These are phyloP conservation scores for Tolypocladium tundrense DNA, from an alignment of 2,329 filamentous ascomycete genomes.

Conservation along the genomic window DNA sequence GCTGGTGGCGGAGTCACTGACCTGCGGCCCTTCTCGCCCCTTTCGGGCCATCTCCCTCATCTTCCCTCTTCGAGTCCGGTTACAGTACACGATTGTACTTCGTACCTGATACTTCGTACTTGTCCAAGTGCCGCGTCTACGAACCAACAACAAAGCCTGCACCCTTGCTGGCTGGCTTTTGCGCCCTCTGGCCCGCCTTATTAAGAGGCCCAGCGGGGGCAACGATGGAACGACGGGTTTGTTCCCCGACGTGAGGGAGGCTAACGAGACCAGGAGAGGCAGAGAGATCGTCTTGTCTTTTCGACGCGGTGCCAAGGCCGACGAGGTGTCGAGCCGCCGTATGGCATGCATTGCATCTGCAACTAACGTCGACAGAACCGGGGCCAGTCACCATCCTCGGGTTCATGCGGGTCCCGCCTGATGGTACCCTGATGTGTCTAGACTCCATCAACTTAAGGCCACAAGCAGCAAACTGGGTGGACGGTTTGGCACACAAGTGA, in stretches of 20 bases:
- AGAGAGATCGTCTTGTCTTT: constrained; percentile 3
- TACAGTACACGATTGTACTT: neutral
- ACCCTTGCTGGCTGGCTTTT: constrained; percentile 7
- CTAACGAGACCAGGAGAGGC: neutral
- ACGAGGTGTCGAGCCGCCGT: neutral
- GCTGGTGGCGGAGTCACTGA: neutral
- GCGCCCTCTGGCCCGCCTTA: constrained; percentile 4
- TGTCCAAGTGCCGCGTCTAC: neutral
- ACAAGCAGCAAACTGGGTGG: neutral
- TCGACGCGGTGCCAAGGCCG: neutral
- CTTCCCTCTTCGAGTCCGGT: neutral
- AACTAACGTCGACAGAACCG: constrained; percentile 2
- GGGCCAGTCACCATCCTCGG: neutral
- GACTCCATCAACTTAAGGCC: neutral
- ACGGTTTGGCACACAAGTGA: neutral
- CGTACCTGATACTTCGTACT: neutral
- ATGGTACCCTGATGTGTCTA: neutral
- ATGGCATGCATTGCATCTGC: constrained; percentile 14
- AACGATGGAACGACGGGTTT: neutral
- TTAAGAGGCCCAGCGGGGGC: neutral
- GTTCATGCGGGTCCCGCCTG: constrained; percentile 7
- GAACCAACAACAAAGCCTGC: neutral
- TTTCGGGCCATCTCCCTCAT: too few species aligned
- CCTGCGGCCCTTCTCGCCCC: neutral
- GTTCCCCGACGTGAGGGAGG: neutral